Conservation (phyloP, 108 stramenopile genomes). For the Skeletonema tropicum region DNA sequence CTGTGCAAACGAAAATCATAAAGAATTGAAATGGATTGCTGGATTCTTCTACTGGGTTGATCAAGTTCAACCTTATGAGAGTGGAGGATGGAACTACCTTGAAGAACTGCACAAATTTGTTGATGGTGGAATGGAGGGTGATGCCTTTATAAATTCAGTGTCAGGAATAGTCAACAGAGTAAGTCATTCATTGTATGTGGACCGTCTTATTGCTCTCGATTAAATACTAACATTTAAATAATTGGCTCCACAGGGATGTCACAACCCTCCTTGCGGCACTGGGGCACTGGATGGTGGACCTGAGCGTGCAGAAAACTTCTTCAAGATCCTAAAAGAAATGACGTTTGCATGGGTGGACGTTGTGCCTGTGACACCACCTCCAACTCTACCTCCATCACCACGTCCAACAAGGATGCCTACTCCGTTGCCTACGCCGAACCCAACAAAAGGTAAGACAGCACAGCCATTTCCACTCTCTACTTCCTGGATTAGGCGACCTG, state of each 20-base stretch:
- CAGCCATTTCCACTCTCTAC: background rate
- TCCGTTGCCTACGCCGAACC: background rate
- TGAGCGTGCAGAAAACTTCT: constrained; percentile 61
- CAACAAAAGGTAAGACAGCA: constrained; percentile 1
- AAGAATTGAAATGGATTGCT: constrained; percentile 33
- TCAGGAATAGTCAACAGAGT: constrained; percentile 53
- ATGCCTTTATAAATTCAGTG: constrained; percentile 46
- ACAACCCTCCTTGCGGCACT: constrained; percentile 49
- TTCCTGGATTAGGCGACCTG: background rate
- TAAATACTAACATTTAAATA: background rate
- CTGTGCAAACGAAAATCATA: constrained; percentile 5
- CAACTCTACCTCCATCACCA: background rate
- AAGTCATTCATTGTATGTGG: background rate
- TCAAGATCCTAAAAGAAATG: constrained; percentile 58
- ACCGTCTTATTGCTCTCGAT: background rate
- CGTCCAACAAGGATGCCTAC: background rate
- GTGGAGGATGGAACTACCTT: constrained; percentile 51
- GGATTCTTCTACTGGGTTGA: constrained; percentile 63
- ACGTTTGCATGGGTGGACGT: constrained; percentile 33
- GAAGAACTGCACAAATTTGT: constrained; percentile 47
- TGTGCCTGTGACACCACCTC: background rate
- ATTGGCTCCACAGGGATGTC: constrained; percentile 13
- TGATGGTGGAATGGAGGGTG: constrained; percentile 46
- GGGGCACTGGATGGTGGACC: constrained; percentile 63
- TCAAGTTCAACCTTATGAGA: constrained; percentile 47